Evolutionary conservation across 2,329 filamentous ascomycete species (phyloP), one percentile per base, ranked within the genome.

Genomic region (Pseudogymnoascus sp.): DNA sequence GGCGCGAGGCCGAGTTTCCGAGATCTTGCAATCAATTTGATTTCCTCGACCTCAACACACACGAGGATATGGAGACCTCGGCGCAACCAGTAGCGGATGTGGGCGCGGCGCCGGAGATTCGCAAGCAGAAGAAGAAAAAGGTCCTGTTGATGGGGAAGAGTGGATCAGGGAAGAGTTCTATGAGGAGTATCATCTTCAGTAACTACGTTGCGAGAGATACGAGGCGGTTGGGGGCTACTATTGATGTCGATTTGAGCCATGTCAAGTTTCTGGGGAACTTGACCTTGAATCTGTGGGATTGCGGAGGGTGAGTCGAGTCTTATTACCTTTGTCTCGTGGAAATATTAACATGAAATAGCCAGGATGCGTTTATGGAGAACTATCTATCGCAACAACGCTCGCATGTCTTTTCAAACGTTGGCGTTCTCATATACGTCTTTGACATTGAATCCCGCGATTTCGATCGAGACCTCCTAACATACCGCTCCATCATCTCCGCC

Each of bases 201-300:
- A 97, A 97, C 75, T 97, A 96, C 73, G 92, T 97, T 65, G 94
- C 94, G 60, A 91, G 95, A 71, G 94, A 99, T 73, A 96, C 96
- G 5, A 82, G 94, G 37, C 80, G 94, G 61, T 78, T 99, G 60
- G 94, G 94, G 66, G 94, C 94, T 1, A 99, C 94, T 10, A 97
- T 99, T 71, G 94, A 99, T 72, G 94, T 99, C 62, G 94, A 99
- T 74, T 89, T 97, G 69, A 96, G 91, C 63, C 94, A 96, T 76
- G 94, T 97, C 75, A 96, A 96, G 74, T 99, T 99, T 76, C 89
- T 99, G 76, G 94, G 94, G 59, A 97, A 97, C 73, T 79, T 99
- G 59, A 96, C 94, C 59, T 82, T 99, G 67, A 97, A 99, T 74
- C 82, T 99, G 15, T 99, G 94, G 94, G 94, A 99, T 75, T 99